Evolutionary conservation across 148 eudicot species (phyloP), one percentile per base, ranked within the genome.

Genomic region (Euryodendron excelsum): DNA sequence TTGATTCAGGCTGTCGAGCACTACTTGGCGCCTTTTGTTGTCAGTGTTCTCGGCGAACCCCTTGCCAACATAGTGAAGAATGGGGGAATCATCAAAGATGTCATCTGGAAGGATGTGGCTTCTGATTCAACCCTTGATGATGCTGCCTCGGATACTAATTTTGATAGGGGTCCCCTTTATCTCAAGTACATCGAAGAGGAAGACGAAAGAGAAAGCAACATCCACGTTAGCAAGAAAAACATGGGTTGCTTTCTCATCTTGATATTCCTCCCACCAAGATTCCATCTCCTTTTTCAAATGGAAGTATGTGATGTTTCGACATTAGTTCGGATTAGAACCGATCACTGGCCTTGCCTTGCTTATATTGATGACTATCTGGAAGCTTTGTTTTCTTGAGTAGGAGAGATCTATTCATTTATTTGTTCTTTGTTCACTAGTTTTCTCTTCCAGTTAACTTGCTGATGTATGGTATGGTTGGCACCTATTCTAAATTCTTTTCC

Each of bases 291-390:
- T 76, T 86, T 96, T 45, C 92, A 90, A 73, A 86, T 96, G 92
- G 99, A 96, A 88, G 87, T 96, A 1, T 84, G 87, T 23, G 93
- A 88, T 81, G 71, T 80, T 78, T 90, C 97, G 41, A 96, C 98
- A 34, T 85, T 96, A 74, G 93, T 88, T 75, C 89, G 98, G 64
- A 90, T 96, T 47, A 86, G 99, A 86, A 96, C 99, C 7, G 99
- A 96, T 86, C 94, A 96, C 82, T 96, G 99, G 99, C 99, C 99
- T 9, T 93, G 97, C 84, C 83, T 96, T 69, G 99, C 99, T 60
- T 96, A 96, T 79, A 85, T 93, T 74, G 99, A 96, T 82, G 99
- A 93, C 31, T 89, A 89, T 84, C 77, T 96, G 89, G 99, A 96
- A 89, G 97, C 93, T 81, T 87, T 96, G 60, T 91, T 93, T 82